Evolutionary conservation across 164 flowering plant species (phyloP).

Genomic region (Vitis cinerea): DNA sequence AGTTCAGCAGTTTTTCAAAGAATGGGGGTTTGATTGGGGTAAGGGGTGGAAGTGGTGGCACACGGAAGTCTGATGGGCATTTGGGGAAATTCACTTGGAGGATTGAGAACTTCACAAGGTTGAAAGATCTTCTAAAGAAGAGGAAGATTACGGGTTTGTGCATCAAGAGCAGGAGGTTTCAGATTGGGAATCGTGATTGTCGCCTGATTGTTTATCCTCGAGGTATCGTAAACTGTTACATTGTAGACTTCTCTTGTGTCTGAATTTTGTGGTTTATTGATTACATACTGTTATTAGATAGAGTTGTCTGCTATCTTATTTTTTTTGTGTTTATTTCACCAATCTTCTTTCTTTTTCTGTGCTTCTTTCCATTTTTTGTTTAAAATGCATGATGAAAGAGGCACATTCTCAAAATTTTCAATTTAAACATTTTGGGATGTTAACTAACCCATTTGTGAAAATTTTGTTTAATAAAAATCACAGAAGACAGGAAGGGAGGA

Average conservation of each 20-base stretch:
- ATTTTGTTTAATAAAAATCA: no score
- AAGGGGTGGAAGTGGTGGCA: slow-evolving; percentile 49
- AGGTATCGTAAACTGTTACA: slow-evolving; percentile 44
- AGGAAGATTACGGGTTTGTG: slow-evolving; percentile 96
- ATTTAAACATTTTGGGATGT: no score
- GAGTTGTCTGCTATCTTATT: no score
- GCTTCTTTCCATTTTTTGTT: no score
- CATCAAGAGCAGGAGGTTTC: slow-evolving; percentile 96
- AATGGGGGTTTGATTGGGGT: slow-evolving; percentile 59
- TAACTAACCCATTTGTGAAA: no score
- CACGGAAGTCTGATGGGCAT: slow-evolving; percentile 84
- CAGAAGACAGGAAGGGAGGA: no score
- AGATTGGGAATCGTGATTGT: slow-evolving; percentile 93
- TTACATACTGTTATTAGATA: no score
- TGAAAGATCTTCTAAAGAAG: slow-evolving; percentile 93
- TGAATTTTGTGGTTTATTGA: no score
- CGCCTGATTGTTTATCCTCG: slow-evolving; percentile 97
- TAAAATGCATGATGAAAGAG: no score
- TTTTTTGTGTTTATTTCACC: no score
- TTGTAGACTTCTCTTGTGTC: not conserved
- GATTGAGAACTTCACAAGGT: slow-evolving; percentile 85
- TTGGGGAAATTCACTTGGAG: slow-evolving; percentile 91
- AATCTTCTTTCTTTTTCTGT: no score
- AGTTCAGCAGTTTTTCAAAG: slow-evolving; percentile 73
- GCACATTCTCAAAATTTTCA: not conserved